phyloP scores from a whole-genome alignment of 768 basidiomycete genomes.

The Tricholoma sp. region DNA sequence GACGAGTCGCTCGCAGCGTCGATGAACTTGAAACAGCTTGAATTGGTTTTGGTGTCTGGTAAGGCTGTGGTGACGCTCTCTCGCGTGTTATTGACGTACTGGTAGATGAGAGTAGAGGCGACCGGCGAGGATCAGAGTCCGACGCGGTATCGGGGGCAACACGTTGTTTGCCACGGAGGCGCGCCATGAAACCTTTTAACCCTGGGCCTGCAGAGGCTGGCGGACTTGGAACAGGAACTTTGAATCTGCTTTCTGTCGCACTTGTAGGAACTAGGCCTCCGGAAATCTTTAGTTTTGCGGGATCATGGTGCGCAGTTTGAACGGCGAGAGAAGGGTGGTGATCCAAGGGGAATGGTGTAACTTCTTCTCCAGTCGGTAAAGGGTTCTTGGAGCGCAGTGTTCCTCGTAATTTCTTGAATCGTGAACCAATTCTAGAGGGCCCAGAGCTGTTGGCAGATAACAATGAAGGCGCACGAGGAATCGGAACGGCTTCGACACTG shows the following conservation, averaged over 20 bases:
- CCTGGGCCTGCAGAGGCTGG: conserved; percentile 70
- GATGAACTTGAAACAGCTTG: conserved; percentile 26
- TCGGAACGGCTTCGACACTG: conserved; percentile 61
- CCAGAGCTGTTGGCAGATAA: conserved; percentile 39
- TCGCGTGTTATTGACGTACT: conserved; percentile 27
- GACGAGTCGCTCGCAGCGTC: conserved; percentile 14
- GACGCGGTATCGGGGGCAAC: conserved; percentile 29
- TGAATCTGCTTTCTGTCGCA: conserved; percentile 51
- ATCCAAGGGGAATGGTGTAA: conserved; percentile 39
- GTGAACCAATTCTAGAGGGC: conserved; percentile 59
- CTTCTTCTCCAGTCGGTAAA: conserved; percentile 43
- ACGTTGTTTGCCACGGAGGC: conserved; percentile 55
- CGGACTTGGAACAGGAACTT: conserved; percentile 53
- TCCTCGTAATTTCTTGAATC: conserved; percentile 68
- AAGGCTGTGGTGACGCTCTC: conserved; percentile 23
- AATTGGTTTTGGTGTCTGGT: conserved; percentile 9
- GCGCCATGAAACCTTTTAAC: conserved; percentile 75
- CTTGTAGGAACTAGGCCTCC: conserved; percentile 32
- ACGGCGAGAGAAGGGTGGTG: conserved; percentile 30
- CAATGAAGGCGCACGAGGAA: conserved; percentile 45
- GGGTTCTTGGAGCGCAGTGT: conserved; percentile 52
- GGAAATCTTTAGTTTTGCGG: conserved; percentile 30
- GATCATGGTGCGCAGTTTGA: conserved; percentile 39
- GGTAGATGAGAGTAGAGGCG: conserved; percentile 28
- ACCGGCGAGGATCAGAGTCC: conserved; percentile 21